phyloP scores from a whole-genome alignment of 352 stramenopile genomes.

The Globisporangium canariense region DNA sequence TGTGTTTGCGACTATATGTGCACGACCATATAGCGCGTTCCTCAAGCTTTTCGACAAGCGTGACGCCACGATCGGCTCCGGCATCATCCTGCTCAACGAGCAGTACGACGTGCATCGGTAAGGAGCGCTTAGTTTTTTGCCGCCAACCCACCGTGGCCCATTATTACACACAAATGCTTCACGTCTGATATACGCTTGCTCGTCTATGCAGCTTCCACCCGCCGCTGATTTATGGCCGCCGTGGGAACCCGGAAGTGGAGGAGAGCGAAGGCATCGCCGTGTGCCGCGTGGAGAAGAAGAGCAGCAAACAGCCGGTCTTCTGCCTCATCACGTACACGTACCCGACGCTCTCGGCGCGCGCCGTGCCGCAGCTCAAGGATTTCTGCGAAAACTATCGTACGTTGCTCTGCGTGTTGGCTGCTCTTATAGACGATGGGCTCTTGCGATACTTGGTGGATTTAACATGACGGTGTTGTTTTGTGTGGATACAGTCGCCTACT shows the following conservation, averaged over 20 bases:
- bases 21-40: conserved; percentile 25
- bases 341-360: conserved; percentile 71
- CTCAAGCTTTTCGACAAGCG: conserved; percentile 77
- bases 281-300: conserved; percentile 54
- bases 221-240: conserved; percentile 71
- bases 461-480: background rate
- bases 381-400: conserved; percentile 63
- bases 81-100: conserved; percentile 68
- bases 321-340: conserved; percentile 83
- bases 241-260: conserved; percentile 54
- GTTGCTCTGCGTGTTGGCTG: conserved; percentile 5
- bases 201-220: conserved; percentile 53
- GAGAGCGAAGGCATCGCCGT: conserved; percentile 73
- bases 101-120: conserved; percentile 84
- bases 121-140: background rate
- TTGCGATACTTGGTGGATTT: background rate
- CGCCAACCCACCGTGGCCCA: background rate
- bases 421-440: background rate
- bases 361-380: conserved; percentile 71
- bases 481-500: conserved; percentile 8
- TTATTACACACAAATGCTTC: background rate
- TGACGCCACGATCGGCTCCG: conserved; percentile 66
- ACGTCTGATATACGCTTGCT: background rate
- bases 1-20: conserved; percentile 7
- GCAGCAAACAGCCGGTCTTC: conserved; percentile 38